Evolutionary conservation across 805 yeast genomes (phyloP).

Genomic region (Jamesozyma lodderae): DNA sequence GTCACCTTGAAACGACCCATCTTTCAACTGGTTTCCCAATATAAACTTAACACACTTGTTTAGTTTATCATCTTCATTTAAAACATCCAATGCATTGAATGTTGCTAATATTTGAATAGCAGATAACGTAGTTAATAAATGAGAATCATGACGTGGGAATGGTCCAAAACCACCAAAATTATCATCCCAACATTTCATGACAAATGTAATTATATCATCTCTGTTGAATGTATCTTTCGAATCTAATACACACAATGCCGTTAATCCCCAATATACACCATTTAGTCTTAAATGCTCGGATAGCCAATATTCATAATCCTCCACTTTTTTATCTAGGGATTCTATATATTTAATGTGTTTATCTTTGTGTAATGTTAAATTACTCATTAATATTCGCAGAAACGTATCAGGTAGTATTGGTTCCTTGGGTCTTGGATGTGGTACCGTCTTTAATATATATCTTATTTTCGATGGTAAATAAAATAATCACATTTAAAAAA

Average conservation of each 20-base stretch:
- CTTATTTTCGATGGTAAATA: too few species aligned
- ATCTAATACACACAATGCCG: constrained; percentile 57
- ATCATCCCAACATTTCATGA: constrained; percentile 53
- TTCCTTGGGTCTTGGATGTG: too few species aligned
- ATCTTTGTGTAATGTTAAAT: constrained; percentile 22
- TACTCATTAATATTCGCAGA: neutral
- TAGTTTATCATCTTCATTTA: constrained; percentile 26
- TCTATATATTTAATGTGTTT: constrained; percentile 53
- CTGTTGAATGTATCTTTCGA: constrained; percentile 49
- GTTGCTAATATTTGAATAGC: constrained; percentile 74
- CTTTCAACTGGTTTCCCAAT: constrained; percentile 28
- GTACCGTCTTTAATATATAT: too few species aligned
- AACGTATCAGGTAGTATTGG: too few species aligned
- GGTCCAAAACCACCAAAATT: constrained; percentile 79
- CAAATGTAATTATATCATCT: constrained; percentile 57
- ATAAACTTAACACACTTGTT: constrained; percentile 33
- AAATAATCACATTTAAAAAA: too few species aligned
- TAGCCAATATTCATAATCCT: constrained; percentile 73
- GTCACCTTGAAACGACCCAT: constrained; percentile 86
- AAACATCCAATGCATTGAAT: constrained; percentile 46
- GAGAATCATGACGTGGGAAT: constrained; percentile 83
- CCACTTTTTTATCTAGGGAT: constrained; percentile 43
- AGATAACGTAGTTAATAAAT: constrained; percentile 72
- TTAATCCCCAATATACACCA: constrained; percentile 93
- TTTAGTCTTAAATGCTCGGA: constrained; percentile 84